Evolutionary conservation across 805 yeast genomes (phyloP).

Genomic region (Candida rishiriensis): DNA sequence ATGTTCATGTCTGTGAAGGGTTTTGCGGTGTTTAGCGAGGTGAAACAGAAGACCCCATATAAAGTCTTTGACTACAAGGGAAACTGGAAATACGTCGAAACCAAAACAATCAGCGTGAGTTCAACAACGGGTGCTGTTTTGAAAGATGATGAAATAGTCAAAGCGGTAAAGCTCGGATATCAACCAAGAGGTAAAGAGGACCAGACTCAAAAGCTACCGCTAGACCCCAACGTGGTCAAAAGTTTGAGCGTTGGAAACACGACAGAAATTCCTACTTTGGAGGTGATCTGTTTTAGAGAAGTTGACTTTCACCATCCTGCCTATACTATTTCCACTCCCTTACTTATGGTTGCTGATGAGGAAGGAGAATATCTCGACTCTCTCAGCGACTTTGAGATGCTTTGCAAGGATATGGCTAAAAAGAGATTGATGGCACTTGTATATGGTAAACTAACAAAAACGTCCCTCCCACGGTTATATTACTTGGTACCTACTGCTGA

Average conservation of each 20-base stretch:
- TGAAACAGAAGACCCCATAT: constrained; percentile 44
- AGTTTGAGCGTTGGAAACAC: constrained; percentile 29
- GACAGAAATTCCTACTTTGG: constrained; percentile 44
- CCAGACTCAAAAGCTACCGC: constrained; percentile 35
- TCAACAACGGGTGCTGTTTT: constrained; percentile 40
- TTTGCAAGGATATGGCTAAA: constrained; percentile 56
- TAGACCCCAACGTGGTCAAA: constrained; percentile 34
- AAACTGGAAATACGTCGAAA: constrained; percentile 46
- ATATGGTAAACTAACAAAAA: constrained; percentile 61
- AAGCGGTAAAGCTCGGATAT: constrained; percentile 41
- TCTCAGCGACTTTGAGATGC: constrained; percentile 56
- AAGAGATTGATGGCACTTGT: constrained; percentile 57
- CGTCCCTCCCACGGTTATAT: constrained; percentile 52
- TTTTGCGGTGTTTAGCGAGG: constrained; percentile 55
- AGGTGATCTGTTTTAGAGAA: constrained; percentile 64
- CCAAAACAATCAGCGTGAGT: constrained; percentile 36
- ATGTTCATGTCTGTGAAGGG: constrained; percentile 78
- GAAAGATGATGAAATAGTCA: constrained; percentile 24
- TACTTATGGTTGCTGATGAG: constrained; percentile 63
- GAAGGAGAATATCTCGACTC: constrained; percentile 59
- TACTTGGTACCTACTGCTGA: constrained; percentile 53
- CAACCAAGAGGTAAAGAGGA: too few relatives aligned
- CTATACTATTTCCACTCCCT: constrained; percentile 50
- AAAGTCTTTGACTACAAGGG: constrained; percentile 54
- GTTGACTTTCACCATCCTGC: constrained; percentile 41